Evolutionary conservation across 2,329 filamentous ascomycete genomes (phyloP).

Genomic region (Geoglossum cookeanum): DNA sequence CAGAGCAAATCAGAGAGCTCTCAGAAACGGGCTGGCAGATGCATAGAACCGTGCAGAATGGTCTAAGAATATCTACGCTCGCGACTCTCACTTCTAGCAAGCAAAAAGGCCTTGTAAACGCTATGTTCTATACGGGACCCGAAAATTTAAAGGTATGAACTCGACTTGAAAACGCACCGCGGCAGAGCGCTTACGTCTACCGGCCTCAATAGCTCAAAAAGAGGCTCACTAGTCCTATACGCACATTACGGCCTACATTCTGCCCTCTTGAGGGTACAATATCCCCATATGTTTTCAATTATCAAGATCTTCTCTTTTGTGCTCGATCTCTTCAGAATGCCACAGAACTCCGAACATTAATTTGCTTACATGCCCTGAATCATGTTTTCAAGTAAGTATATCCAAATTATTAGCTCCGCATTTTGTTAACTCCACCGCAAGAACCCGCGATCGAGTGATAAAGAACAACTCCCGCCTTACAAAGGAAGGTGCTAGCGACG

Average conservation of each 20-base stretch:
- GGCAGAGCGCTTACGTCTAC: slow-evolving; percentile 9
- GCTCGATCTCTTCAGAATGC: slow-evolving; percentile 52
- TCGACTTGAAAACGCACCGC: background rate
- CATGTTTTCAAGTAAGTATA: slow-evolving; percentile 61
- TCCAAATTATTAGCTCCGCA: background rate
- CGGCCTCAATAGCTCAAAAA: slow-evolving; percentile 46
- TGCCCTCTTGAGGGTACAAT: slow-evolving; percentile 43
- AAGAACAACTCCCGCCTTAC: slow-evolving; percentile 76
- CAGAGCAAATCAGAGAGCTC: slow-evolving; percentile 28
- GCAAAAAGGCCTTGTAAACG: background rate
- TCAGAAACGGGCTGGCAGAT: slow-evolving; percentile 29
- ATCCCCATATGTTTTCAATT: slow-evolving; percentile 57
- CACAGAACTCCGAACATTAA: slow-evolving; percentile 46
- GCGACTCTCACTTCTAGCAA: background rate
- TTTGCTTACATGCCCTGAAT: slow-evolving; percentile 72
- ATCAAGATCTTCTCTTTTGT: slow-evolving; percentile 63
- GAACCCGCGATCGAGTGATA: slow-evolving; percentile 71
- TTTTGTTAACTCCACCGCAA: slow-evolving; percentile 14
- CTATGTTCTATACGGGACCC: slow-evolving; percentile 16
- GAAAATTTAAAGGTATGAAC: slow-evolving; percentile 19
- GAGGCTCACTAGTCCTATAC: slow-evolving; percentile 38
- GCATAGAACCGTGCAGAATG: slow-evolving; percentile 19
- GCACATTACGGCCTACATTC: slow-evolving; percentile 36
- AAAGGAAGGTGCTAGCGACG: slow-evolving; percentile 41
- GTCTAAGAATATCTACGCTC: background rate